phyloP scores from a whole-genome alignment of 2,329 filamentous ascomycete species.

The Trichoderma koningii region DNA sequence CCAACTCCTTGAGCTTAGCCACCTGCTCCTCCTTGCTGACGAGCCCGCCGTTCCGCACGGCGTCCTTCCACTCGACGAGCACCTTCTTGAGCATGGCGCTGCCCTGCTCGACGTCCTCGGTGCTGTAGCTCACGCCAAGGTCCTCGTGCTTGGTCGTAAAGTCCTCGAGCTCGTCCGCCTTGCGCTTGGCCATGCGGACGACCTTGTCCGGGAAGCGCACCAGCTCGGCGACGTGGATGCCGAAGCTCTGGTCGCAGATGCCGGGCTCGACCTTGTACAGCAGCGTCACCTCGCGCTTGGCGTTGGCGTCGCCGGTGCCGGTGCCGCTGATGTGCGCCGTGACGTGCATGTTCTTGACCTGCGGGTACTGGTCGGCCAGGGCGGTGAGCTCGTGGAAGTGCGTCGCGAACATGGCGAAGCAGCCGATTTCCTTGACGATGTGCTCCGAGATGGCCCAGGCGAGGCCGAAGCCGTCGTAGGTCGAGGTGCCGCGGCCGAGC shows the following conservation, averaged over 20 bases:
- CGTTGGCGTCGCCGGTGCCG: constrained; percentile 42
- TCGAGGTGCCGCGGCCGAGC: constrained; percentile 92
- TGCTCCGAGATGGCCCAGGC: constrained; percentile 99
- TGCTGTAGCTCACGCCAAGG: constrained; percentile 63
- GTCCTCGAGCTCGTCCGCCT: constrained; percentile 96
- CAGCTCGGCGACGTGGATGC: constrained; percentile 96
- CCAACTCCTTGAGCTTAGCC: constrained; percentile 74
- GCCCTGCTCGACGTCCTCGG: constrained; percentile 86
- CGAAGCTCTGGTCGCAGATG: constrained; percentile 95
- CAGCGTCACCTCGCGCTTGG: constrained; percentile 84
- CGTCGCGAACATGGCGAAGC: constrained; percentile 92
- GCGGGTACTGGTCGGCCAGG: constrained; percentile 79
- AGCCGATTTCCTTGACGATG: constrained; percentile 92
- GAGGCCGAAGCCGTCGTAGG: constrained; percentile 97
- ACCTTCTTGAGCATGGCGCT: constrained; percentile 82
- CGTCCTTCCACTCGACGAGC: constrained; percentile 81
- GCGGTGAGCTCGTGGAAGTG: constrained; percentile 98
- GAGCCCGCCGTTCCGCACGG: constrained; percentile 62
- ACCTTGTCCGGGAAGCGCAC: constrained; percentile 97
- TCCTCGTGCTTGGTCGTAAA: constrained; percentile 79
- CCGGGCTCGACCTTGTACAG: constrained; percentile 96
- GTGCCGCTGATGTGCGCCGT: constrained; percentile 81
- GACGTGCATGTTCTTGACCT: constrained; percentile 92
- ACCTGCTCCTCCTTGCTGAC: constrained; percentile 73
- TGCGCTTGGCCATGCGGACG: constrained; percentile 97